These are phyloP conservation scores for Silene noctiflora DNA, from an alignment of 179 eudicot genomes.

Conservation along the genomic window DNA sequence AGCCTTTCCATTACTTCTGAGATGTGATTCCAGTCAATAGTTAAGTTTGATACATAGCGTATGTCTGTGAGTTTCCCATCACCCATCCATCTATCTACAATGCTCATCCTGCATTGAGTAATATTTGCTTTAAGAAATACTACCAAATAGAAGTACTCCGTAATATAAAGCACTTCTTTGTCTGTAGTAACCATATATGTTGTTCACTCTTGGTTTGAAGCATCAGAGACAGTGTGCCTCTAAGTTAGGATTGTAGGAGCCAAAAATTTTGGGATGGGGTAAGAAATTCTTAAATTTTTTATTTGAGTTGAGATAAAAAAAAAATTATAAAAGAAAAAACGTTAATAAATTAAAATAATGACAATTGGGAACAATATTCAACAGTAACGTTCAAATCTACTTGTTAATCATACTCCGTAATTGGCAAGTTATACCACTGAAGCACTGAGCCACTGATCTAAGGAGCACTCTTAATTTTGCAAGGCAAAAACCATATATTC, in stretches of 20 bases:
- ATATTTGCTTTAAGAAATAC: slow-evolving; percentile 12
- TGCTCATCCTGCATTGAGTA: slow-evolving; percentile 46
- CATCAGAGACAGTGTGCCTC: not conserved
- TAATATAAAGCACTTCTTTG: not conserved
- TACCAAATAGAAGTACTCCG: not conserved
- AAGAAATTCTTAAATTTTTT: too few relatives aligned
- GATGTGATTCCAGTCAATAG: slow-evolving; percentile 58
- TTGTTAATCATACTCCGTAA: too few relatives aligned
- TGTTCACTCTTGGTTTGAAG: too few relatives aligned
- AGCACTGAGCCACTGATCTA: too few relatives aligned
- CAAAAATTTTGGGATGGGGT: not conserved
- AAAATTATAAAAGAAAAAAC: not conserved
- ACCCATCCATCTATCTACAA: slow-evolving; percentile 55
- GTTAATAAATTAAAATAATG: too few relatives aligned
- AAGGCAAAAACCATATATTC: not conserved
- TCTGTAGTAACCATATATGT: not conserved
- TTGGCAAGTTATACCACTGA: too few relatives aligned
- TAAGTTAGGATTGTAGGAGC: not conserved
- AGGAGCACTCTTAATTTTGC: not conserved
- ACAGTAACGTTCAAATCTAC: too few relatives aligned
- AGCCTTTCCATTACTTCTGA: slow-evolving; percentile 43
- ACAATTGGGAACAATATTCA: too few relatives aligned
- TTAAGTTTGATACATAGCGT: slow-evolving; percentile 49
- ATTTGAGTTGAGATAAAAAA: too few relatives aligned
- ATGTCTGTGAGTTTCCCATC: slow-evolving; percentile 46